phyloP scores from a whole-genome alignment of 306 rosid species.

The Trichosanthes cucumerina region DNA sequence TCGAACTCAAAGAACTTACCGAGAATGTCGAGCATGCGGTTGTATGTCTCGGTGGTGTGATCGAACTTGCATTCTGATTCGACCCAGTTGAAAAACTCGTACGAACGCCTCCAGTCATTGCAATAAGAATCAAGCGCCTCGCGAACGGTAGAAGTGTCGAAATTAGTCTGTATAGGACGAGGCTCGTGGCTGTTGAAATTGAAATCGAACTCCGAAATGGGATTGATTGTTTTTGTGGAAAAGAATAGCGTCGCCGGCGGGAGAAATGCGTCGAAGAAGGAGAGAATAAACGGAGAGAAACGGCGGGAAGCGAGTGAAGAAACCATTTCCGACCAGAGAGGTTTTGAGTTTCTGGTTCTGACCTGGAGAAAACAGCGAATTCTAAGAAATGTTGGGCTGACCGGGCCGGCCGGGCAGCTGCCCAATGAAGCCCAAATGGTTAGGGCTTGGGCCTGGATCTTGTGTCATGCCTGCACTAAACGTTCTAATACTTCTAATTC shows the following conservation, averaged over 20 bases:
- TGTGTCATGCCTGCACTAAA: too few species aligned
- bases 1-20: conserved; percentile 76
- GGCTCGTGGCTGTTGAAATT: neutral
- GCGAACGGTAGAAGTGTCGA: conserved; percentile 33
- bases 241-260: conserved; percentile 8
- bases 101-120: conserved; percentile 76
- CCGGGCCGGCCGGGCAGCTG: neutral
- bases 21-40: conserved; percentile 56
- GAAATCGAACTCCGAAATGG: conserved; percentile 11
- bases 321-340: conserved; percentile 15
- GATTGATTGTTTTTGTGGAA: conserved; percentile 18
- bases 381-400: neutral
- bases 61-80: conserved; percentile 23
- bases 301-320: conserved; percentile 12
- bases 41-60: conserved; percentile 64
- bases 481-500: too few species aligned
- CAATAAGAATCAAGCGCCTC: conserved; percentile 48
- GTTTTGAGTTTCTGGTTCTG: neutral
- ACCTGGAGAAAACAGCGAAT: neutral
- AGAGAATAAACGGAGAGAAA: conserved; percentile 6
- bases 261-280: conserved; percentile 7
- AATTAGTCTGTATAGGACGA: neutral
- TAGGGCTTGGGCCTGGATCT: neutral
- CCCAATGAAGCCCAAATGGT: neutral
- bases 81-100: conserved; percentile 78